phyloP scores from a whole-genome alignment of 2,329 filamentous ascomycete genomes.

The Dactylellina cionopaga region DNA sequence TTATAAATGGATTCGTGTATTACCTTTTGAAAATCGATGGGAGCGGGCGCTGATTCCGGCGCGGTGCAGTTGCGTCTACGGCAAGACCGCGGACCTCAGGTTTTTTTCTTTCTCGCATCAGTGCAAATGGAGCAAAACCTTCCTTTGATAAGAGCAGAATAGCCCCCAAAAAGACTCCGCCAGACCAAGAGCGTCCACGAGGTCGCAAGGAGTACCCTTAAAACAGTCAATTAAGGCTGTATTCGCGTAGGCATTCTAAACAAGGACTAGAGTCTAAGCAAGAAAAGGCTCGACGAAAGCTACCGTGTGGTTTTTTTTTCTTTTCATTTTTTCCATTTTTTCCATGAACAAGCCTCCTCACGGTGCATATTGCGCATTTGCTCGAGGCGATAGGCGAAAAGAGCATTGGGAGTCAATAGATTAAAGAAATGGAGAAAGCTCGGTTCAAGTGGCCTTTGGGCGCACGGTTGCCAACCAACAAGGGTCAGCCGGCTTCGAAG shows the following conservation, averaged over 20 bases:
- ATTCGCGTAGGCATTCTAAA: slow-evolving; percentile 48
- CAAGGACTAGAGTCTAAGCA: slow-evolving; percentile 22
- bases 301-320: not conserved
- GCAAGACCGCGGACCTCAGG: slow-evolving; percentile 5
- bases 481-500: slow-evolving; percentile 47
- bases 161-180: not conserved
- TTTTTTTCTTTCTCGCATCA: not conserved
- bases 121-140: not conserved
- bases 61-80: slow-evolving; percentile 14
- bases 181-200: slow-evolving; percentile 18
- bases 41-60: slow-evolving; percentile 13
- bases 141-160: slow-evolving; percentile 39
- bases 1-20: slow-evolving; percentile 27
- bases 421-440: slow-evolving; percentile 19
- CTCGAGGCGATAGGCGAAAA: slow-evolving; percentile 30
- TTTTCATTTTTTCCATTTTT: not conserved
- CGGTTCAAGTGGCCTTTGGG: slow-evolving; percentile 26
- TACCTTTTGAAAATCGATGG: not conserved
- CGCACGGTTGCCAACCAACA: slow-evolving; percentile 34
- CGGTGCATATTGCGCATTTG: slow-evolving; percentile 38
- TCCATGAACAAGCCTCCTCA: slow-evolving; percentile 23
- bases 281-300: not conserved
- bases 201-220: slow-evolving; percentile 18
- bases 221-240: slow-evolving; percentile 49
- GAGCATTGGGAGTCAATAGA: not conserved